Evolutionary conservation across 371 early-diverging fungal species (phyloP).

Genomic region (Mortierella sp.): DNA sequence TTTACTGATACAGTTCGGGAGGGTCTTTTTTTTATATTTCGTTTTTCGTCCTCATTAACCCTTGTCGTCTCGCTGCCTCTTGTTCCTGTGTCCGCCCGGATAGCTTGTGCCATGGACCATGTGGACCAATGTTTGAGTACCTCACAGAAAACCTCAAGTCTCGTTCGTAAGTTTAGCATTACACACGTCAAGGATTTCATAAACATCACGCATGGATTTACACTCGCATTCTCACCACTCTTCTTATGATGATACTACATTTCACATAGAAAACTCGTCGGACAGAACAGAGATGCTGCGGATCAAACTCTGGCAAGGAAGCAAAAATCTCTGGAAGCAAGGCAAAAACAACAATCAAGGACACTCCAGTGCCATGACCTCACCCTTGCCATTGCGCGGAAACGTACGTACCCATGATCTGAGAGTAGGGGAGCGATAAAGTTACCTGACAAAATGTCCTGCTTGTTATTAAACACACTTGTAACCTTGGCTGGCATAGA

Average conservation of each 20-base stretch:
- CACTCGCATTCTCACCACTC: not conserved
- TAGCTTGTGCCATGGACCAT: slow-evolving; percentile 41
- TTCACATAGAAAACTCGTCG: not conserved
- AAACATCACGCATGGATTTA: not conserved
- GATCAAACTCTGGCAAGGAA: slow-evolving; percentile 5
- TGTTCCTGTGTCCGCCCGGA: no score
- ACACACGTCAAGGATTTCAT: no score
- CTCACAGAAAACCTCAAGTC: slow-evolving; percentile 25
- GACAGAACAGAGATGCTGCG: not conserved
- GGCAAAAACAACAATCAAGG: slow-evolving; percentile 3
- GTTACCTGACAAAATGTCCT: no score
- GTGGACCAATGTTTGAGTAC: slow-evolving; percentile 38
- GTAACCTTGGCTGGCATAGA: slow-evolving; percentile 9
- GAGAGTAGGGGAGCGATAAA: no score
- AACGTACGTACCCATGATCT: slow-evolving; percentile 23
- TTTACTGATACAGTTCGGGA: not conserved
- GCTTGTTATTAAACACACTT: no score
- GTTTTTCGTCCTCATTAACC: not conserved
- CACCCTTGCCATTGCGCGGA: slow-evolving; percentile 29
- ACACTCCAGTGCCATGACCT: slow-evolving; percentile 19
- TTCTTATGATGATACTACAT: no score
- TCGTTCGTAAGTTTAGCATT: slow-evolving; percentile 32
- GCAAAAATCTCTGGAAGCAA: no score
- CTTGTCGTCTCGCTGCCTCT: not conserved
- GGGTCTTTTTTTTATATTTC: not conserved